Evolutionary conservation across 2,329 filamentous ascomycete genomes (phyloP), one percentile per base, ranked within the genome.

Genomic region (Chrysoporthe deuterocubensis): DNA sequence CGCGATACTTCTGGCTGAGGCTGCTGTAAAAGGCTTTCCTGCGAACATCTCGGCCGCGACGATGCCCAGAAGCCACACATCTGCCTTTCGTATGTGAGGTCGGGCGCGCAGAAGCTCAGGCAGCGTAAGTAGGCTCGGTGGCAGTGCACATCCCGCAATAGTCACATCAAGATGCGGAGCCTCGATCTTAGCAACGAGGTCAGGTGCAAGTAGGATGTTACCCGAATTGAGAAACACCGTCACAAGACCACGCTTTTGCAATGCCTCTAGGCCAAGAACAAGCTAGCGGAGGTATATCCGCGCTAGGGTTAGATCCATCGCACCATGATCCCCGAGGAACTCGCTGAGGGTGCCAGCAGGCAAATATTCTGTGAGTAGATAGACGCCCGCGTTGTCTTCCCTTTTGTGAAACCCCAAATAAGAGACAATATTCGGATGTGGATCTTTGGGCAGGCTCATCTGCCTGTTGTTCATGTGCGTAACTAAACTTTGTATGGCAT

Each of bases 61-160:
- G 60, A 62, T 50, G 11, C 60, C 60, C 4, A 62, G 43, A 44
- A 62, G 44, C 60, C 60, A 62, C 16, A 62, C 26, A 11, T 62
- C 60, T 26, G 32, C 26, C n/a, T 52, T 62, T 2, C n/a, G 44
- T 44, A 62, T 48, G 44, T 62, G 46, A 44, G 0, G 1, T 61
- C n/a, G 58, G 58, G 21, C 58, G 21, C 4, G 58, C 2, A 61
- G 9, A 16, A 48, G 58, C 26, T 61, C 58, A 2, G 58, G 58
- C 7, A 61, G 37, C 42, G 42, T 61, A 1, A 61, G 16, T 14
- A 61, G 21, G 42, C 58, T 42, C n/a, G 58, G 58, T 21, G 58
- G 58, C 6, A 61, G 6, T 61, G 58, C 42, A 42, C 11, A 61
- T n/a, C 58, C 37, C 5, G 58, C 42, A 9, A 61, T 18, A n/a